Evolutionary conservation across 345 rosid genomes (phyloP).

Genomic region (Brassica carinata): DNA sequence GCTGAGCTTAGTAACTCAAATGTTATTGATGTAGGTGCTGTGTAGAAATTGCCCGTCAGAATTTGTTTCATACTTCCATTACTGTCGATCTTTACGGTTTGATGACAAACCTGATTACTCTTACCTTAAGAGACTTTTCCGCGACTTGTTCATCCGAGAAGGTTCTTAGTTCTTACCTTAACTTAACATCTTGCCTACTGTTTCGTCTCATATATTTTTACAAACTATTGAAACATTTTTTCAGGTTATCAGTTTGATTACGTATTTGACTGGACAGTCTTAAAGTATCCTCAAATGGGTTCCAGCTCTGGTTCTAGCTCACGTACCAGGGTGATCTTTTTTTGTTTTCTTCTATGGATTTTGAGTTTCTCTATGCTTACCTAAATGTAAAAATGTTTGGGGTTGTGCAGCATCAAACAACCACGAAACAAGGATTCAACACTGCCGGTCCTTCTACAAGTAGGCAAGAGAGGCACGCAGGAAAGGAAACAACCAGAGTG

Average conservation of each 20-base stretch:
- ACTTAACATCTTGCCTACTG: background rate
- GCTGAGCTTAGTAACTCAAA: conserved; percentile 10
- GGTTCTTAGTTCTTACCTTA: conserved; percentile 40
- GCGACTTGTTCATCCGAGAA: conserved; percentile 83
- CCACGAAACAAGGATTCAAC: conserved; percentile 50
- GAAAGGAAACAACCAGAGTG: conserved; percentile 59
- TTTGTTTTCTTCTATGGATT: background rate
- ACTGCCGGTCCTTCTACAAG: conserved; percentile 53
- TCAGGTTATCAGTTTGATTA: conserved; percentile 79
- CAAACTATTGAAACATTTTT: background rate
- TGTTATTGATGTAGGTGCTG: conserved; percentile 48
- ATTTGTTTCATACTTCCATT: conserved; percentile 78
- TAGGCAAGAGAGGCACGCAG: conserved; percentile 54
- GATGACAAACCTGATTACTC: conserved; percentile 94
- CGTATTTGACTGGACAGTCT: conserved; percentile 84
- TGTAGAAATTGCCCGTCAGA: conserved; percentile 73
- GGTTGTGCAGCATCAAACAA: conserved; percentile 46
- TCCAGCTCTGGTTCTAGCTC: conserved; percentile 58
- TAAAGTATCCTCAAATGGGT: conserved; percentile 72
- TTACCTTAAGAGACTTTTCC: conserved; percentile 82
- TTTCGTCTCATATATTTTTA: background rate
- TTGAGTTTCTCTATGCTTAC: conserved; percentile 28
- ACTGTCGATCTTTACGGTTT: conserved; percentile 81
- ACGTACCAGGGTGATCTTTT: conserved; percentile 27
- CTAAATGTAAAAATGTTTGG: background rate